phyloP scores from a whole-genome alignment of 108 stramenopile species.

The Pseudonitzschia multiseries region DNA sequence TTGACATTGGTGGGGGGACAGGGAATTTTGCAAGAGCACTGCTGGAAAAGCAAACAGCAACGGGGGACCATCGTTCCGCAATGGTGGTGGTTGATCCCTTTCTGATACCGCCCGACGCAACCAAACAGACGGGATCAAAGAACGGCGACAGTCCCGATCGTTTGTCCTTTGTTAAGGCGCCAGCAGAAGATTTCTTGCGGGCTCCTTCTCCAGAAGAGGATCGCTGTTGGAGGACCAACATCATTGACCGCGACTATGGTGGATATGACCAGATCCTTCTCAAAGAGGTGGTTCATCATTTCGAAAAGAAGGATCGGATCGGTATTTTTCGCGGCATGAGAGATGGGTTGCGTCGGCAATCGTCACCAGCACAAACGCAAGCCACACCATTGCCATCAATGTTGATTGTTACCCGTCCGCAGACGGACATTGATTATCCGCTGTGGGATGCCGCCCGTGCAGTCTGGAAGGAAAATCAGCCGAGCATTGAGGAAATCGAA shows the following conservation, averaged over 20 bases:
- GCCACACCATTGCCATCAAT: slow-evolving; percentile 23
- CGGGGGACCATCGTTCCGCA: not conserved
- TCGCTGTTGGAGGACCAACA: not conserved
- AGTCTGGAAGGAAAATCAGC: slow-evolving; percentile 68
- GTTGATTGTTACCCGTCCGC: slow-evolving; percentile 62
- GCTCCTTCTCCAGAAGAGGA: not conserved
- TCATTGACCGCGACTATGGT: slow-evolving; percentile 5
- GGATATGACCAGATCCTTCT: slow-evolving; percentile 50
- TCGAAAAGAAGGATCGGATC: slow-evolving; percentile 36
- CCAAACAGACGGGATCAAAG: not conserved
- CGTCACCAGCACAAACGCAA: not conserved
- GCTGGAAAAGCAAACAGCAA: not conserved
- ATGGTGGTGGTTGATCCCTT: slow-evolving; percentile 71
- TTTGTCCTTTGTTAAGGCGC: slow-evolving; percentile 50
- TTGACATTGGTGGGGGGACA: slow-evolving; percentile 69
- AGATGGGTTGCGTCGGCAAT: slow-evolving; percentile 19
- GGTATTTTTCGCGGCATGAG: slow-evolving; percentile 49
- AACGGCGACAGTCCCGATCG: not conserved
- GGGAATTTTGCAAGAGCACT: slow-evolving; percentile 61
- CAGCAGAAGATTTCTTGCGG: slow-evolving; percentile 47
- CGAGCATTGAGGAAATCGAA: slow-evolving; percentile 32
- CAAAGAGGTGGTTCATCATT: slow-evolving; percentile 65
- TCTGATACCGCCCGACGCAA: slow-evolving; percentile 14
- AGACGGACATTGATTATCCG: slow-evolving; percentile 71
- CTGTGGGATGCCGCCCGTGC: slow-evolving; percentile 55